These are phyloP conservation scores for Strobilomyces dryophilus DNA, from an alignment of 768 basidiomycete species.

Conservation along the genomic window DNA sequence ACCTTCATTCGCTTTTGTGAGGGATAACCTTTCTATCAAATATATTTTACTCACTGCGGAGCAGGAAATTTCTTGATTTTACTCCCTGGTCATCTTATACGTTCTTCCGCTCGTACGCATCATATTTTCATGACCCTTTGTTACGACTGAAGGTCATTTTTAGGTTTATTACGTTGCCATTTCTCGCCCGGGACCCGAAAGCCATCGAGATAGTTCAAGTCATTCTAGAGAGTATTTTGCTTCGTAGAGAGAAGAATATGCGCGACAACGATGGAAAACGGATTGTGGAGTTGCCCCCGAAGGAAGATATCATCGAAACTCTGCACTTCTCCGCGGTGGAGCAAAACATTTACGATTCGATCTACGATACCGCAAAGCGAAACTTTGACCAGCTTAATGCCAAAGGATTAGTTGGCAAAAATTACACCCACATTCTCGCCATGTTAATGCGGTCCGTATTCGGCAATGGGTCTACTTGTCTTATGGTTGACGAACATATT, in stretches of 20 bases:
- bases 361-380: constrained; percentile 74
- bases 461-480: background rate
- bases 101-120: constrained; percentile 82
- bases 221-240: constrained; percentile 81
- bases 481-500: constrained; percentile 5
- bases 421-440: constrained; percentile 85
- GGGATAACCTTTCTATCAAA: constrained; percentile 42
- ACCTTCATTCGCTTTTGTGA: constrained; percentile 84
- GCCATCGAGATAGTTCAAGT: constrained; percentile 95
- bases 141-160: constrained; percentile 2
- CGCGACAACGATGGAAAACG: constrained; percentile 78
- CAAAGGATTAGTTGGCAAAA: constrained; percentile 73
- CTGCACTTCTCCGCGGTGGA: constrained; percentile 83
- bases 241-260: constrained; percentile 93
- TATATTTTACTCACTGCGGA: constrained; percentile 2
- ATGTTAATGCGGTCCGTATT: constrained; percentile 84
- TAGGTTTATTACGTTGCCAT: constrained; percentile 89
- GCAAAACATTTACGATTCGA: constrained; percentile 82
- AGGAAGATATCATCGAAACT: constrained; percentile 70
- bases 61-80: constrained; percentile 73
- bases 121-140: background rate
- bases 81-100: constrained; percentile 78
- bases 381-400: constrained; percentile 78
- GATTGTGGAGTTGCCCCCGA: constrained; percentile 85
- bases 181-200: constrained; percentile 85